Evolutionary conservation across 2,329 filamentous ascomycete species (phyloP), one percentile per base, ranked within the genome.

Genomic region (Rhinocladiella similis): DNA sequence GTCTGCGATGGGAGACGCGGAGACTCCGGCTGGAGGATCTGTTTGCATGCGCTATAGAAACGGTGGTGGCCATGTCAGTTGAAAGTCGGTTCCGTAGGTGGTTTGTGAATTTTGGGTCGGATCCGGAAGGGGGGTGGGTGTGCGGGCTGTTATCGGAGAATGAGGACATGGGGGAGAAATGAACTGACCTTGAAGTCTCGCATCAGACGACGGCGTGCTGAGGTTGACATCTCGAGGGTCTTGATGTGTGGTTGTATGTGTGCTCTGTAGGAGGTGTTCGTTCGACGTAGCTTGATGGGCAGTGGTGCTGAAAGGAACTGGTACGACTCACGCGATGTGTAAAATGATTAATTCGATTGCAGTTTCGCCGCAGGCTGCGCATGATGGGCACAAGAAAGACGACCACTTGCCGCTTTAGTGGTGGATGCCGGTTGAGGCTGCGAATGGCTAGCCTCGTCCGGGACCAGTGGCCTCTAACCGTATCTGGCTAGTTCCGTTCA

Each of bases 201-300:
- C 94, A 99, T 97, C 74, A 99, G 81, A 72, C 94, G 91, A 72
- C 94, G 90, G 72, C 94, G 89, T 66, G 94, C 94, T 66, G 93
- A 89, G 63, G 94, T 97, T 68, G 93, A 97, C 93, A 90, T 91
- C 66, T 65, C n/a, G n/a, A n/a, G n/a, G n/a, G n/a, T n/a, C n/a
- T n/a, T n/a, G n/a, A n/a, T 77, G 70, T 52, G 57, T 60, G 59
- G 51, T 61, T 56, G 36, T 22, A 29, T 29, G 18, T 19, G 35
- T 19, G 9, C 14, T 19, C 22, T 20, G 13, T 25, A 20, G 36
- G 9, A 36, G 35, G 20, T 33, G n/a, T 12, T 50, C 14, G 19
- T 29, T n/a, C 19, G 4, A 13, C 6, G 41, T 20, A 20, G 19
- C n/a, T 42, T 42, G 14, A 16, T 35, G 16, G 45, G 29, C 10